These are phyloP conservation scores for Xylariaceae sp. DNA, from an alignment of 2,329 filamentous ascomycete species.

Conservation along the genomic window DNA sequence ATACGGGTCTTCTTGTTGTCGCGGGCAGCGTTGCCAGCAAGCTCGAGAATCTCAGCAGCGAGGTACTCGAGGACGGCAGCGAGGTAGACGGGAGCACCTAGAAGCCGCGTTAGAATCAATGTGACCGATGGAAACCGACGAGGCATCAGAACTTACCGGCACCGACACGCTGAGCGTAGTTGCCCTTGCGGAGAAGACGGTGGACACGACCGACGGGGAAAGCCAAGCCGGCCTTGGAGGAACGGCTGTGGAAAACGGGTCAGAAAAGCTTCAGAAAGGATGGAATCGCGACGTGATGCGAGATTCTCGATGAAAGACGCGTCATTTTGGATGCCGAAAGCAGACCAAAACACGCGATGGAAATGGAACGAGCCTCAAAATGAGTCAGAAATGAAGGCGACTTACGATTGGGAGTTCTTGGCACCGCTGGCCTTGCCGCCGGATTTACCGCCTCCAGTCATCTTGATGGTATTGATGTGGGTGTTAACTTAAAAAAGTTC, in stretches of 20 bases:
- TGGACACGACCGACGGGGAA: conserved; percentile 99
- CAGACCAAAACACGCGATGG: not conserved
- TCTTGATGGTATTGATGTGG: conserved; percentile 59
- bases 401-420: conserved; percentile 99
- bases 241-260: conserved; percentile 62
- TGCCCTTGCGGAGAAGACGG: conserved; percentile 97
- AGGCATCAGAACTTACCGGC: conserved; percentile 45
- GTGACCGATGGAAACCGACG: conserved; percentile 30
- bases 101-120: conserved; percentile 7
- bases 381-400: conserved; percentile 31
- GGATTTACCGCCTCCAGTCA: conserved; percentile 99
- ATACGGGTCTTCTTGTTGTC: conserved; percentile 99
- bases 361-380: not conserved
- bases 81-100: conserved; percentile 82
- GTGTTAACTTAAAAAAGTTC: conserved; percentile 16
- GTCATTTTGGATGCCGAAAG: conserved; percentile 30
- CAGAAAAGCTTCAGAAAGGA: conserved; percentile 32
- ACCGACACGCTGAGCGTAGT: conserved; percentile 99
- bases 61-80: conserved; percentile 98
- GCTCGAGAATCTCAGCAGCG: conserved; percentile 95
- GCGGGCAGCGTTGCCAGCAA: conserved; percentile 96
- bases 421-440: conserved; percentile 98
- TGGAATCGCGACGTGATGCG: not conserved
- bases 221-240: conserved; percentile 97
- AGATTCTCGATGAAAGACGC: conserved; percentile 33